Conservation (phyloP, 306 rosid species). For the Fragaria vesca region DNA sequence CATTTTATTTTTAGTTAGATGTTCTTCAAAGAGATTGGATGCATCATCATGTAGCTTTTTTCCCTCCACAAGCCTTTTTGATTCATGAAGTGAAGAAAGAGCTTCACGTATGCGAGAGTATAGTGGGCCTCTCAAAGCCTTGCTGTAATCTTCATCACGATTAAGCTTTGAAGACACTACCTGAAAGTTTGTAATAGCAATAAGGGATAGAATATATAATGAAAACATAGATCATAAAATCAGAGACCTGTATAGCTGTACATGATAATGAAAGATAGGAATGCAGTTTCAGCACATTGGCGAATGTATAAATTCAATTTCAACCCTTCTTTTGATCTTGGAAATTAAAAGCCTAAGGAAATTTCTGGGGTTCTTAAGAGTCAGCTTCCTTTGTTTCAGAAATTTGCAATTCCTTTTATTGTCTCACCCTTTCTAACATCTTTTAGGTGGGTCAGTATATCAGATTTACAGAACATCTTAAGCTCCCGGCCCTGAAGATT, state of each 20-base stretch:
- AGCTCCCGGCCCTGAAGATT: background rate
- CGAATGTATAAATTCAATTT: background rate
- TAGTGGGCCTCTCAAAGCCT: constrained; percentile 56
- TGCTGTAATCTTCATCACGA: constrained; percentile 50
- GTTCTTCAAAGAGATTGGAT: constrained; percentile 29
- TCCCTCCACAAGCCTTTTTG: constrained; percentile 30
- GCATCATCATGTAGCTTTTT: constrained; percentile 27
- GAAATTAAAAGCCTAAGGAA: background rate
- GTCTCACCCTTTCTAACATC: background rate
- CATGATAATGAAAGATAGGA: constrained; percentile 9
- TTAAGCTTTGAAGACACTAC: constrained; percentile 65
- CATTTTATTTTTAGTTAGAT: constrained; percentile 25
- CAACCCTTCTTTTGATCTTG: background rate
- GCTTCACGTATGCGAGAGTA: constrained; percentile 58
- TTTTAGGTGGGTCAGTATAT: background rate
- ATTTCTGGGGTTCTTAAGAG: background rate
- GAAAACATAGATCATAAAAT: background rate
- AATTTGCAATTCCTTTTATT: background rate
- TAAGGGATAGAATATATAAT: constrained; percentile 18
- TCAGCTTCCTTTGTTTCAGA: background rate
- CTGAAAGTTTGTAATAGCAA: constrained; percentile 35
- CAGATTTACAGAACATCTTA: background rate
- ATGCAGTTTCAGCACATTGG: constrained; percentile 12
- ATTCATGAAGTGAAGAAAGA: constrained; percentile 27
- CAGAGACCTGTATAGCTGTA: background rate